Evolutionary conservation across 73 alveolate species (phyloP).

Genomic region (Symbiodinium pilosum): DNA sequence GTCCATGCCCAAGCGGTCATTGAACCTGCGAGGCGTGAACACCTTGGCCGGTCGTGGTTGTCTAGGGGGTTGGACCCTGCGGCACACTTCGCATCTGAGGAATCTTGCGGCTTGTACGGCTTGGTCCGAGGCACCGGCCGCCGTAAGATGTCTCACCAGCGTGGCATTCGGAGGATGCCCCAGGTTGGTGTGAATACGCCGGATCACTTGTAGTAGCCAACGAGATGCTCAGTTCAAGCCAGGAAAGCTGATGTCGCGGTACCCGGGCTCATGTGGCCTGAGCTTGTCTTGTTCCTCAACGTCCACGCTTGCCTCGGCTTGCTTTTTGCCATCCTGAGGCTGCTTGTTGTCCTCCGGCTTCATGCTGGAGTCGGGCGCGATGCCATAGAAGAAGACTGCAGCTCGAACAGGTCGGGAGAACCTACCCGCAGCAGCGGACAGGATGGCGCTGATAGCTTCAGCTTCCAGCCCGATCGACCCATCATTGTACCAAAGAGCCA

Average conservation of each 20-base stretch:
- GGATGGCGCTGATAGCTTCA: background rate
- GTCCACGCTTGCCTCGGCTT: background rate
- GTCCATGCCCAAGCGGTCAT: constrained; percentile 5
- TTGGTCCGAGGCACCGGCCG: background rate
- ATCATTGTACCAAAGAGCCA: background rate
- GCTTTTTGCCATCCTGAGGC: no score
- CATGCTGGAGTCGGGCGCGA: background rate
- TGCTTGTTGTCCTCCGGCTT: background rate
- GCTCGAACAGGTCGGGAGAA: background rate
- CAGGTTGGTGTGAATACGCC: constrained; percentile 17
- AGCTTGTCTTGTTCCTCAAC: background rate
- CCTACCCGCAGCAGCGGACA: background rate
- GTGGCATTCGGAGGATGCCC: background rate
- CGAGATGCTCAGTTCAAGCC: background rate
- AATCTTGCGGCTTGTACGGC: constrained; percentile 20
- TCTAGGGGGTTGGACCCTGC: background rate
- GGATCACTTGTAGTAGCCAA: background rate
- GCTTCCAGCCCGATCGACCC: background rate
- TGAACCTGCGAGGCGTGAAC: background rate
- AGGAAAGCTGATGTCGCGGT: constrained; percentile 9
- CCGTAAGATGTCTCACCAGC: background rate
- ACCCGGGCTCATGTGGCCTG: background rate
- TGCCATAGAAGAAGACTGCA: constrained; percentile 32
- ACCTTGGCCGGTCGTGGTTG: constrained; percentile 48
- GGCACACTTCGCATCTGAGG: background rate